Conservation (phyloP, 352 stramenopile genomes). For the Phytophthora meadii region DNA sequence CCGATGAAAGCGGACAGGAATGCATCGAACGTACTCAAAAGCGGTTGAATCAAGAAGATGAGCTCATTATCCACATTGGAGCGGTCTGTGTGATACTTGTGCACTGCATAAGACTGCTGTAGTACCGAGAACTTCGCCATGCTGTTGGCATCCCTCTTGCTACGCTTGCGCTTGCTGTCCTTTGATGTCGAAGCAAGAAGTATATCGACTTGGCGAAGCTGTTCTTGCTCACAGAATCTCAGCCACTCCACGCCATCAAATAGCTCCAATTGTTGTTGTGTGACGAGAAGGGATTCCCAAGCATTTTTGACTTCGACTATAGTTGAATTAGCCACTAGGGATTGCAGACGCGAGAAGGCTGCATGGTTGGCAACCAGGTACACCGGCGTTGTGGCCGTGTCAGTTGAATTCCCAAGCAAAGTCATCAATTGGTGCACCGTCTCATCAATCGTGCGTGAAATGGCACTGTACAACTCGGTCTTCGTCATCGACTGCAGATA, state of each 20-base stretch:
- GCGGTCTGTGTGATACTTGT: conserved; percentile 76
- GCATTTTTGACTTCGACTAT: conserved; percentile 35
- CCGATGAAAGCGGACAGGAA: conserved; percentile 47
- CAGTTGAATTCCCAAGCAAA: conserved; percentile 29
- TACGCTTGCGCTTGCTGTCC: conserved; percentile 25
- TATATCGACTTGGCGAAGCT: conserved; percentile 62
- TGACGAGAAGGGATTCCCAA: conserved; percentile 47
- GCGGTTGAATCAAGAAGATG: conserved; percentile 74
- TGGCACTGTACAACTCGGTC: conserved; percentile 47
- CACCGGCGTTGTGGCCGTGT: conserved; percentile 45
- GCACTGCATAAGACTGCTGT: conserved; percentile 86
- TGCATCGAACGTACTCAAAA: conserved; percentile 67
- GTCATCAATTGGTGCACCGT: conserved; percentile 6
- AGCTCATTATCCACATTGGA: conserved; percentile 78
- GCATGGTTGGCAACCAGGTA: conserved; percentile 63
- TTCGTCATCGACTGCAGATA: conserved; percentile 66
- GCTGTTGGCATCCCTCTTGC: conserved; percentile 27
- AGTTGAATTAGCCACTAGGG: conserved; percentile 23
- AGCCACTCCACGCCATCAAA: conserved; percentile 71
- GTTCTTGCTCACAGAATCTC: conserved; percentile 74
- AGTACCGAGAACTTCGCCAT: conserved; percentile 65
- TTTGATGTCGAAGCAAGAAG: conserved; percentile 33
- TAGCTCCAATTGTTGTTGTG: conserved; percentile 58
- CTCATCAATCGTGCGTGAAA: conserved; percentile 36
- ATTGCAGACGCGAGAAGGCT: conserved; percentile 44